Evolutionary conservation across 2,329 filamentous ascomycete genomes (phyloP), one percentile per base, ranked within the genome.

Genomic region (Corniculantispora saksenae): DNA sequence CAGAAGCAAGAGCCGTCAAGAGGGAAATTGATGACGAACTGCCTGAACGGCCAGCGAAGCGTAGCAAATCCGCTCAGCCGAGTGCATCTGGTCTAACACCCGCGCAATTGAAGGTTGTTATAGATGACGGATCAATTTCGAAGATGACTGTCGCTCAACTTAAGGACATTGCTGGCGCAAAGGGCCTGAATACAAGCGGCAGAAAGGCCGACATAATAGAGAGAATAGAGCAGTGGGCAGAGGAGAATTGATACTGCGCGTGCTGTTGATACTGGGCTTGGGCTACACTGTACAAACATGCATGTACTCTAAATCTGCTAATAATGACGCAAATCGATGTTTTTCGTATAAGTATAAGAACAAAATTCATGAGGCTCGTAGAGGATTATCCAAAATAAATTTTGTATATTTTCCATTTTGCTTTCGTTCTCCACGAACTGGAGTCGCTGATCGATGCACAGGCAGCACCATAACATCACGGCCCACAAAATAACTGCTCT

Each of bases 201-300:
- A 79, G 80, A 70, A 88, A 88, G 75, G 79, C 80, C 2, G 83
- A 85, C 2, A 71, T 88, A 56, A 70, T 87, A 6, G 85, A 87
- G 67, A 80, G 82, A 66, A 72, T 88, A 43, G 85, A 86, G 72
- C 76, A 84, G 66, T 88, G 84, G 84, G 75, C 83, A 13, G 85
- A 87, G 63, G 77, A 80, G 53, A 83, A 83, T 23, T 53, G 29
- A 61, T 56, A n/a, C 15, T 27, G 48, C 15, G 9, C 40, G 3
- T 8, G 32, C 32, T 5, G 32, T 32, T 32, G 19, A 3, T 25
- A 50, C 17, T n/a, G 3, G 43, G 12, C 38, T 47, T n/a, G 17
- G 23, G 13, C 9, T 47, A 21, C n/a, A 23, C 53, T 56, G 53
- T 27, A 40, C 8, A 38, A 38, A 17, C 9, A 19, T 23, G 23